A percentile compares a stretch with the other conserved stretches of the same genome.
These are phyloP conservation scores for Gamarada debralockiae DNA, from an alignment of 495 filamentous ascomycete genomes.

Conservation along the genomic window DNA sequence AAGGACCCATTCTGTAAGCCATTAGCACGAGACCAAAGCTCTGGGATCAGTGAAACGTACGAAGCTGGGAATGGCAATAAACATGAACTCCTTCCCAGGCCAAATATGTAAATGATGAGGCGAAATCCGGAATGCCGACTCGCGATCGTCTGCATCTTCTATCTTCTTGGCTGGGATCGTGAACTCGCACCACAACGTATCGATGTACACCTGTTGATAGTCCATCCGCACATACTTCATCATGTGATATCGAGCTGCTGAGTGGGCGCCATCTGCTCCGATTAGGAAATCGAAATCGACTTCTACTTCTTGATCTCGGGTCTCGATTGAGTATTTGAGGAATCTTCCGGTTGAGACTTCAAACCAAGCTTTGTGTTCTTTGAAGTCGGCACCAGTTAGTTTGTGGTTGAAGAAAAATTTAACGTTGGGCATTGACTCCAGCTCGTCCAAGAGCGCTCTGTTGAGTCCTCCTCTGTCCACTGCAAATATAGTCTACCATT, in stretches of 20 bases:
- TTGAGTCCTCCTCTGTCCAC: constrained; percentile 79
- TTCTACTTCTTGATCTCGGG: constrained; percentile 45
- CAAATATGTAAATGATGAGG: constrained; percentile 97
- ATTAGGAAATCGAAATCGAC: constrained; percentile 87
- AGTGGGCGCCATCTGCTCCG: constrained; percentile 96
- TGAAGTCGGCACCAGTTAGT: constrained; percentile 81
- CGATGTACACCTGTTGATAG: constrained; percentile 94
- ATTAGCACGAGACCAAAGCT: neutral
- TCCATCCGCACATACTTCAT: constrained; percentile 90
- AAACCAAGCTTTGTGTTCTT: constrained; percentile 78
- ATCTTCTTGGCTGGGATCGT: constrained; percentile 57
- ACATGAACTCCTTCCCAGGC: constrained; percentile 92
- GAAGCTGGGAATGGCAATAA: constrained; percentile 88
- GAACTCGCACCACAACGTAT: constrained; percentile 97
- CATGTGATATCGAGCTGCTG: constrained; percentile 79
- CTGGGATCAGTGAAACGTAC: constrained; percentile 29
- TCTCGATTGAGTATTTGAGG: neutral
- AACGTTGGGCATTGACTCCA: constrained; percentile 81
- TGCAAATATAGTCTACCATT: constrained; percentile 41
- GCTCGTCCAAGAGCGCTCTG: constrained; percentile 77
- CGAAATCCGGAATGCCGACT: constrained; percentile 68
- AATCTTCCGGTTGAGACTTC: constrained; percentile 41
- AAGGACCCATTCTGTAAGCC: constrained; percentile 71
- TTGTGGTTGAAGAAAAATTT: constrained; percentile 90
- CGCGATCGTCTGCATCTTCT: constrained; percentile 29